Conservation (phyloP, 2,329 filamentous ascomycete genomes). For the Xenoacremonium recifei region DNA sequence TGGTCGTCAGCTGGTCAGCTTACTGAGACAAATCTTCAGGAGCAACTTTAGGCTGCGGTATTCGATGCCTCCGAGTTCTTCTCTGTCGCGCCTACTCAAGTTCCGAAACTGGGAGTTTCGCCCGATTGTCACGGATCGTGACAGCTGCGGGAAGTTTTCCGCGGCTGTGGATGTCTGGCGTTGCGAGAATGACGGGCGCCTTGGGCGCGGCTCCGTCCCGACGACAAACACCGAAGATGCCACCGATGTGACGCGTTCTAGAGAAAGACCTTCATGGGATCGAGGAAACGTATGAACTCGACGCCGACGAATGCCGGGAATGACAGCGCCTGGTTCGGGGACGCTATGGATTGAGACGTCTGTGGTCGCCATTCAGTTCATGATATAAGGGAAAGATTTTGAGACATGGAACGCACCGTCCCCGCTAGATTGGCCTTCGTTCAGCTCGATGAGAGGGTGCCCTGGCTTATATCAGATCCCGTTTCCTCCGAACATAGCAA, state of each 20-base stretch:
- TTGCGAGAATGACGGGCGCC: constrained; percentile 11
- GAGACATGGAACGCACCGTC: constrained; percentile 16
- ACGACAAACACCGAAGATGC: constrained; percentile 41
- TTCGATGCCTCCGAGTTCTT: constrained; percentile 50
- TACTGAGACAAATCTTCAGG: constrained; percentile 44
- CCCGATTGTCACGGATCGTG: constrained; percentile 41
- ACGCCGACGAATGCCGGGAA: background rate
- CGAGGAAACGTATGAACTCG: constrained; percentile 8
- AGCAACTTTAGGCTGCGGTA: constrained; percentile 49
- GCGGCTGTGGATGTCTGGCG: constrained; percentile 14
- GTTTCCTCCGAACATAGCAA: background rate
- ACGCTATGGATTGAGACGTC: constrained; percentile 18
- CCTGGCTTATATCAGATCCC: constrained; percentile 15
- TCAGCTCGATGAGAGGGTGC: constrained; percentile 26
- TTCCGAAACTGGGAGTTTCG: constrained; percentile 47
- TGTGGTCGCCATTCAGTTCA: constrained; percentile 5
- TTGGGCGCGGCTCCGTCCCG: constrained; percentile 20
- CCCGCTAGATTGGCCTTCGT: constrained; percentile 15
- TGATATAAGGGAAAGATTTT: background rate
- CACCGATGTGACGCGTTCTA: constrained; percentile 32
- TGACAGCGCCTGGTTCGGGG: constrained; percentile 11
- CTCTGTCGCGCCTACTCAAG: constrained; percentile 37
- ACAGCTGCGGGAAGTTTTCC: constrained; percentile 37
- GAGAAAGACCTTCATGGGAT: constrained; percentile 31
- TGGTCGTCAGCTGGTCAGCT: constrained; percentile 9